A percentile compares a stretch with the other conserved stretches of the same genome.
These are phyloP conservation scores for Claviceps purpurea DNA, from an alignment of 2,329 filamentous ascomycete genomes.

Conservation along the genomic window DNA sequence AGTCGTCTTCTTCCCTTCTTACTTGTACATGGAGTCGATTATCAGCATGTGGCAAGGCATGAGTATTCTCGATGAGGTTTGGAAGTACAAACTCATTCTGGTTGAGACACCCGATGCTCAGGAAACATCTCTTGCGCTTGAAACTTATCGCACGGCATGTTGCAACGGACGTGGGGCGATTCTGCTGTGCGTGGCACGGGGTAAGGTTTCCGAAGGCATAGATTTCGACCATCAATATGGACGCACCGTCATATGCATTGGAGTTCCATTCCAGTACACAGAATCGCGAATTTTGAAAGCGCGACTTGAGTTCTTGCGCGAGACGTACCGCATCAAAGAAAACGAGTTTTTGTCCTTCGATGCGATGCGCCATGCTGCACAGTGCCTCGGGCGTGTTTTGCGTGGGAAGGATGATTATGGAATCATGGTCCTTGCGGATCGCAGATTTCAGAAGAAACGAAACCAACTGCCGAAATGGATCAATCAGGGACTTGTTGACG, in stretches of 20 bases:
- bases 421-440: conserved; percentile 97
- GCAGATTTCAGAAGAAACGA: conserved; percentile 84
- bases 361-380: conserved; percentile 96
- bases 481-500: conserved; percentile 70
- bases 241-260: conserved; percentile 87
- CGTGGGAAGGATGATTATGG: conserved; percentile 97
- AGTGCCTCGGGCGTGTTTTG: conserved; percentile 87
- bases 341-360: conserved; percentile 98
- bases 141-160: conserved; percentile 94
- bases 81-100: conserved; percentile 97
- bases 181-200: conserved; percentile 85
- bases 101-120: conserved; percentile 97
- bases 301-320: conserved; percentile 85
- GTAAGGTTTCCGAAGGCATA: conserved; percentile 95
- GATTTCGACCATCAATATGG: conserved; percentile 99
- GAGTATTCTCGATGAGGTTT: conserved; percentile 93
- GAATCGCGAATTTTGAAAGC: conserved; percentile 95
- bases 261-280: conserved; percentile 96
- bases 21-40: conserved; percentile 98
- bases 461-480: conserved; percentile 94
- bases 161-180: conserved; percentile 93
- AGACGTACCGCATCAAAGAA: conserved; percentile 92
- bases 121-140: conserved; percentile 86
- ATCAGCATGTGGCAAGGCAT: conserved; percentile 99
- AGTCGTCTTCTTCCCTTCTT: conserved; percentile 98